Evolutionary conservation across 208 protist genomes (phyloP).

Genomic region (Angomonas deanei): DNA sequence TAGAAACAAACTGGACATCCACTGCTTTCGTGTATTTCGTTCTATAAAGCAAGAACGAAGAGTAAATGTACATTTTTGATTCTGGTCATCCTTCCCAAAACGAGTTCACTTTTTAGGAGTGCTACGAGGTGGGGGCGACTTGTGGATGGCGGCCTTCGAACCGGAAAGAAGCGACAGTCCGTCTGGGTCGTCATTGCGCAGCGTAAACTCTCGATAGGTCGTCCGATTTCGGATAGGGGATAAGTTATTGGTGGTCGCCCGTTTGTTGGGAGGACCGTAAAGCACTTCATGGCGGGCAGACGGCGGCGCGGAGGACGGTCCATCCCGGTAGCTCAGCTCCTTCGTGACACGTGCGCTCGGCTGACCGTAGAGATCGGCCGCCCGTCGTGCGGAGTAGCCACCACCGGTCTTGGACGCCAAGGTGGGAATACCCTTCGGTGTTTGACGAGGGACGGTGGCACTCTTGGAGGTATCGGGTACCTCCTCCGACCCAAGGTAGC

Average conservation of each 20-base stretch:
- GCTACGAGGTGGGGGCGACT: neutral
- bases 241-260: neutral
- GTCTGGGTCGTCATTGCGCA: neutral
- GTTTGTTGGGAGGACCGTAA: neutral
- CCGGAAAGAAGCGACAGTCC: neutral
- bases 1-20: neutral
- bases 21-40: neutral
- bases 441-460: neutral
- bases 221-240: neutral
- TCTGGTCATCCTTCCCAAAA: no score
- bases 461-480: conserved; percentile 12
- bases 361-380: conserved; percentile 20
- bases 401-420: neutral
- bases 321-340: neutral
- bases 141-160: neutral
- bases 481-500: conserved; percentile 52
- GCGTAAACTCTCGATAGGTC: conserved; percentile 1
- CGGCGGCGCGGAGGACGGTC: neutral
- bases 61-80: no score
- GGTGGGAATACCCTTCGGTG: neutral
- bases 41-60: no score
- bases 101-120: neutral
- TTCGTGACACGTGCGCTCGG: conserved; percentile 21
- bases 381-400: conserved; percentile 7
- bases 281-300: neutral